Conservation (phyloP, 2,329 filamentous ascomycete species). For the Pezicula carpinea region DNA sequence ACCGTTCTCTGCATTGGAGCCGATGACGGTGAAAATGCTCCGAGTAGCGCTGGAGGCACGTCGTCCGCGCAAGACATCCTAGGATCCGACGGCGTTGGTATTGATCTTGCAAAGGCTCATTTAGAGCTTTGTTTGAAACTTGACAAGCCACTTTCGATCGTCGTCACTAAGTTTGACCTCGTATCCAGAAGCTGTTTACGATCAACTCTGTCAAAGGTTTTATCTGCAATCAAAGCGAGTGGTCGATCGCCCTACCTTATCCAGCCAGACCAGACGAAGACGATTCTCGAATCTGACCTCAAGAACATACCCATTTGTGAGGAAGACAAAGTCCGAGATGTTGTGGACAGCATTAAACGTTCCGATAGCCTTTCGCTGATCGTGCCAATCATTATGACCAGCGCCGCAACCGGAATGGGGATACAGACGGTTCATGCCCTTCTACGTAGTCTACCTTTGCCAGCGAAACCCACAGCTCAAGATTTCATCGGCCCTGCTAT, state of each 20-base stretch:
- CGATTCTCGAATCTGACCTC: slow-evolving; percentile 42
- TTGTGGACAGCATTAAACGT: slow-evolving; percentile 46
- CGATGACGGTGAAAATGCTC: slow-evolving; percentile 55
- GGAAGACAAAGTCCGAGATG: slow-evolving; percentile 50
- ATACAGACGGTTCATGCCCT: slow-evolving; percentile 80
- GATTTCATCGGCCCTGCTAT: slow-evolving; percentile 48
- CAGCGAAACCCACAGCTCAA: slow-evolving; percentile 45
- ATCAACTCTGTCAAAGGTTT: slow-evolving; percentile 64
- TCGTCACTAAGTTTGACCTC: slow-evolving; percentile 88
- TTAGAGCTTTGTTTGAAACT: slow-evolving; percentile 81
- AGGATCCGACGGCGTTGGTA: slow-evolving; percentile 47
- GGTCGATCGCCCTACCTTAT: slow-evolving; percentile 73
- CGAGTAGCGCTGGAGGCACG: slow-evolving; percentile 31
- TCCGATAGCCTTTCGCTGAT: slow-evolving; percentile 33
- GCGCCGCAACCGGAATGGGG: slow-evolving; percentile 78
- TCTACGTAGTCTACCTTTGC: slow-evolving; percentile 69
- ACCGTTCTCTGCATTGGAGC: slow-evolving; percentile 83
- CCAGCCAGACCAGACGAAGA: slow-evolving; percentile 48
- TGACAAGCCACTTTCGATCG: slow-evolving; percentile 69
- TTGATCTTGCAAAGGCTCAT: slow-evolving; percentile 74
- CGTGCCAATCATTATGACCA: slow-evolving; percentile 85
- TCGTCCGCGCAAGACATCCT: slow-evolving; percentile 46
- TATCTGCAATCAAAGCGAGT: slow-evolving; percentile 72
- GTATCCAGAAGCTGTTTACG: slow-evolving; percentile 70
- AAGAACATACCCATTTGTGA: slow-evolving; percentile 53